phyloP scores from a whole-genome alignment of 208 protist species.

The Tetramitus jugosus region DNA sequence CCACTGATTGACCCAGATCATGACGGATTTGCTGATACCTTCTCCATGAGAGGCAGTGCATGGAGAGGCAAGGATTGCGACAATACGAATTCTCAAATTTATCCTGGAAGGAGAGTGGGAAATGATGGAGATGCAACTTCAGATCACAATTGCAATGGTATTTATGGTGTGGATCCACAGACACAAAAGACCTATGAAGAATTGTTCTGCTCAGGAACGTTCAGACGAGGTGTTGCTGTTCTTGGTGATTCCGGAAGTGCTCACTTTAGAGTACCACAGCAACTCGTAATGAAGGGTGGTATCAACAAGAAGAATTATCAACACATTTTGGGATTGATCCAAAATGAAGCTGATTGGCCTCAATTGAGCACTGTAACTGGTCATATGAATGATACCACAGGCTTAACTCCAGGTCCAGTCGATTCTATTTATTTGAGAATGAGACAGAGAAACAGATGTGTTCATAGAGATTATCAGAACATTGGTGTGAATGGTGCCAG shows the following conservation, averaged over 20 bases:
- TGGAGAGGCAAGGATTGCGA: slow-evolving; percentile 65
- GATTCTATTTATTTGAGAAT: slow-evolving; percentile 51
- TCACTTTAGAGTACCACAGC: slow-evolving; percentile 44
- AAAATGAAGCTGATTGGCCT: slow-evolving; percentile 59
- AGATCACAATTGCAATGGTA: slow-evolving; percentile 70
- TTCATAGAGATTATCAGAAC: slow-evolving; percentile 64
- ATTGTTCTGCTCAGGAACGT: slow-evolving; percentile 40
- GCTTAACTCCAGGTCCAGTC: slow-evolving; percentile 36
- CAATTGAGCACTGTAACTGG: slow-evolving; percentile 42
- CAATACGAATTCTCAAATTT: slow-evolving; percentile 39
- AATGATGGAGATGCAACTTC: neutral
- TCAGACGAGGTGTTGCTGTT: slow-evolving; percentile 43
- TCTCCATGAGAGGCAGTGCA: slow-evolving; percentile 42
- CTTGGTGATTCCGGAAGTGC: slow-evolving; percentile 50
- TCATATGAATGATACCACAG: slow-evolving; percentile 31
- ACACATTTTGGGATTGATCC: slow-evolving; percentile 33
- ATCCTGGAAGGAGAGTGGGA: slow-evolving; percentile 37
- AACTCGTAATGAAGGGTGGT: slow-evolving; percentile 20
- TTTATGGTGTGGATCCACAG: slow-evolving; percentile 43
- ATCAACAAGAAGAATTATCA: neutral
- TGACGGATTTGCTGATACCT: slow-evolving; percentile 43
- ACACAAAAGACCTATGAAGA: slow-evolving; percentile 48
- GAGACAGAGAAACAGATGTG: slow-evolving; percentile 55
- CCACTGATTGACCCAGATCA: slow-evolving; percentile 48
- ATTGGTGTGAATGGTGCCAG: slow-evolving; percentile 58